Conservation (phyloP, 805 yeast species). For the Cephaloascus fragrans region DNA sequence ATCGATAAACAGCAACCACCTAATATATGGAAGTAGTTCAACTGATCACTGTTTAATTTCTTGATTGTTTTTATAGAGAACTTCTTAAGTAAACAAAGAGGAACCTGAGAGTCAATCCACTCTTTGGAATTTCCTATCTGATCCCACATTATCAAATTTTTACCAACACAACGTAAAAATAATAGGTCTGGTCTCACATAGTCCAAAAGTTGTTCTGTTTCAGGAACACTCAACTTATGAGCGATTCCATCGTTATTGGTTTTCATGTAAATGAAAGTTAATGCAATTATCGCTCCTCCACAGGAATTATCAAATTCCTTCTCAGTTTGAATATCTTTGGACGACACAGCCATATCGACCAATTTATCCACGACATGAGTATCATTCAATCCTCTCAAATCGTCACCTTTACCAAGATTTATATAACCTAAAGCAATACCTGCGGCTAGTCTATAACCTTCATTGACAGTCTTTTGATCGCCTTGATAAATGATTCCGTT, state of each 20-base stretch:
- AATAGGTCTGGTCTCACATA: slow-evolving; percentile 75
- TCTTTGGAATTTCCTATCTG: slow-evolving; percentile 31
- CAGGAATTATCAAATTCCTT: slow-evolving; percentile 52
- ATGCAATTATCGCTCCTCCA: slow-evolving; percentile 69
- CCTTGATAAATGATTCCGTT: slow-evolving; percentile 41
- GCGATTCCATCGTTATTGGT: slow-evolving; percentile 57
- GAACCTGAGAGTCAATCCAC: slow-evolving; percentile 56
- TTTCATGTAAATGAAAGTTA: slow-evolving; percentile 64
- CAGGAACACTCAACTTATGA: slow-evolving; percentile 48
- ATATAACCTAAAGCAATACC: slow-evolving; percentile 84
- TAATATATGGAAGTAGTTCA: slow-evolving; percentile 53
- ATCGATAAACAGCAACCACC: slow-evolving; percentile 72
- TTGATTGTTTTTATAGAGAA: slow-evolving; percentile 15
- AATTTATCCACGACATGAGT: slow-evolving; percentile 54
- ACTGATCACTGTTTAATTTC: slow-evolving; percentile 45
- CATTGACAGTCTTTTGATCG: slow-evolving; percentile 52
- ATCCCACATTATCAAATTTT: slow-evolving; percentile 67
- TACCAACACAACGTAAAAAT: slow-evolving; percentile 53
- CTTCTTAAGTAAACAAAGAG: slow-evolving; percentile 26
- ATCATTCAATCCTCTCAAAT: slow-evolving; percentile 49
- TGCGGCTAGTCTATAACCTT: slow-evolving; percentile 78
- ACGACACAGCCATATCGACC: slow-evolving; percentile 44
- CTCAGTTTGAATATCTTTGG: slow-evolving; percentile 53
- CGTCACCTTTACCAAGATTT: slow-evolving; percentile 68
- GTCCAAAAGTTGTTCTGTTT: slow-evolving; percentile 46